phyloP scores from a whole-genome alignment of 495 filamentous ascomycete species.

The Annulohypoxylon moriforme region DNA sequence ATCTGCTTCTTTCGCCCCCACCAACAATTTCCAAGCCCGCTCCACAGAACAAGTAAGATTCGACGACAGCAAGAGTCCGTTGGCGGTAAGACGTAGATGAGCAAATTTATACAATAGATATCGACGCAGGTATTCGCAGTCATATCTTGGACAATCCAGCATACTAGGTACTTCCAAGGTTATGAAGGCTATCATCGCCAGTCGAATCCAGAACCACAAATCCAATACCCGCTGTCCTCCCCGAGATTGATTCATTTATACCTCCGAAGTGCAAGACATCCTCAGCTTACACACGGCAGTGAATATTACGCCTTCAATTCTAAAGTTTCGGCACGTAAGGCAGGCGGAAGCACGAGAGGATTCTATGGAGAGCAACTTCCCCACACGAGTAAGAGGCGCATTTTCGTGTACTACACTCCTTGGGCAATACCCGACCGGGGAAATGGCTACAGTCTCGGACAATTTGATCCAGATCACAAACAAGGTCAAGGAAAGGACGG shows the following conservation, averaged over 20 bases:
- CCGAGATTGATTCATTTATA: conserved; percentile 2
- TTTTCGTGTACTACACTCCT: conserved; percentile 16
- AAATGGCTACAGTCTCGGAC: conserved; percentile 11
- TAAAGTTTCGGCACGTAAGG: background rate
- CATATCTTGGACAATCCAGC: background rate
- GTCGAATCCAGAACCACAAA: too few relatives aligned
- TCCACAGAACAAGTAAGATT: too few relatives aligned
- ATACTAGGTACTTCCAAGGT: too few relatives aligned
- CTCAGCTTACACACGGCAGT: background rate
- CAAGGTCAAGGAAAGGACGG: background rate
- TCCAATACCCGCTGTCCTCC: background rate
- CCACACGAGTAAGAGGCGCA: background rate
- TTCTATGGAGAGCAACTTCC: background rate
- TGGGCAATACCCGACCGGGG: conserved; percentile 5
- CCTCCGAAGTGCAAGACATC: background rate
- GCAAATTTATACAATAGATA: background rate
- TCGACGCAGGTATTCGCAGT: background rate
- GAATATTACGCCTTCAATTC: background rate
- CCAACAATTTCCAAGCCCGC: background rate
- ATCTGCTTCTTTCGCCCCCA: background rate
- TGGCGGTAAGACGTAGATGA: background rate
- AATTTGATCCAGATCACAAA: background rate
- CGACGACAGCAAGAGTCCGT: too few relatives aligned
- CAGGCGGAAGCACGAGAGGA: background rate
- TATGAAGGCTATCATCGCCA: too few relatives aligned